phyloP scores from a whole-genome alignment of 495 filamentous ascomycete genomes.

The Endocarpon pusillum region DNA sequence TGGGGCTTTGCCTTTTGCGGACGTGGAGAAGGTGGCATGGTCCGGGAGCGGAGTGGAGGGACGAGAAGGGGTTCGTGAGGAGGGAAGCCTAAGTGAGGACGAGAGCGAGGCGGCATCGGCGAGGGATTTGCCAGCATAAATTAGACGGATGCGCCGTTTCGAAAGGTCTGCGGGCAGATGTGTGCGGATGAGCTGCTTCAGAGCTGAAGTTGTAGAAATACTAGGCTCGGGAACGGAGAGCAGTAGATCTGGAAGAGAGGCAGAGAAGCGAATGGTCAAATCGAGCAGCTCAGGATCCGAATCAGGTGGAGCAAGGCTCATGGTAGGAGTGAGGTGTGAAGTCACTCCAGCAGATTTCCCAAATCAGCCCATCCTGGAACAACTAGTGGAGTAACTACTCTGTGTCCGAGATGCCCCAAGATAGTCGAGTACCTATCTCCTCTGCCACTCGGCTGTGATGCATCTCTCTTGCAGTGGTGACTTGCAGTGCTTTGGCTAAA shows the following conservation, averaged over 20 bases:
- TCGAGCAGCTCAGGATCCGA: slow-evolving; percentile 33
- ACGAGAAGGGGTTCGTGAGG: slow-evolving; percentile 18
- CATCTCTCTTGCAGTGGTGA: too few species aligned
- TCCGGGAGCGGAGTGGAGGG: slow-evolving; percentile 14
- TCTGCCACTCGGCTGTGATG: too few species aligned
- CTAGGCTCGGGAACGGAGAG: slow-evolving; percentile 52
- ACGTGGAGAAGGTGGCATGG: slow-evolving; percentile 1
- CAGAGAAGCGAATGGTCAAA: slow-evolving; percentile 77
- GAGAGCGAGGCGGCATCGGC: slow-evolving; percentile 49
- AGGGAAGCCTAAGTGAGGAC: slow-evolving; percentile 41
- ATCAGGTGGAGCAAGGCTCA: slow-evolving; percentile 11
- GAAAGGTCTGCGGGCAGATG: slow-evolving; percentile 45
- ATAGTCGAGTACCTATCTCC: too few species aligned
- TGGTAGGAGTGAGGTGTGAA: slow-evolving; percentile 8
- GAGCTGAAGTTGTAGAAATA: slow-evolving; percentile 50
- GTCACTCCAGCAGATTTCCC: too few species aligned
- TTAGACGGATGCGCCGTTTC: slow-evolving; percentile 60
- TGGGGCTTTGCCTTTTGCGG: slow-evolving; percentile 37
- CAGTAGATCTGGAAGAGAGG: slow-evolving; percentile 64
- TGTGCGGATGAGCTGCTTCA: slow-evolving; percentile 67
- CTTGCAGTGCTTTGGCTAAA: too few species aligned
- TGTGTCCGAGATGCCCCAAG: too few species aligned
- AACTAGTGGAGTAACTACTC: too few species aligned
- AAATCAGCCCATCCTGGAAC: too few species aligned
- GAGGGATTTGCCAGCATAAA: slow-evolving; percentile 72